Evolutionary conservation across 2,329 filamentous ascomycete species (phyloP).

Genomic region (Davidsoniella neocaledoniae): DNA sequence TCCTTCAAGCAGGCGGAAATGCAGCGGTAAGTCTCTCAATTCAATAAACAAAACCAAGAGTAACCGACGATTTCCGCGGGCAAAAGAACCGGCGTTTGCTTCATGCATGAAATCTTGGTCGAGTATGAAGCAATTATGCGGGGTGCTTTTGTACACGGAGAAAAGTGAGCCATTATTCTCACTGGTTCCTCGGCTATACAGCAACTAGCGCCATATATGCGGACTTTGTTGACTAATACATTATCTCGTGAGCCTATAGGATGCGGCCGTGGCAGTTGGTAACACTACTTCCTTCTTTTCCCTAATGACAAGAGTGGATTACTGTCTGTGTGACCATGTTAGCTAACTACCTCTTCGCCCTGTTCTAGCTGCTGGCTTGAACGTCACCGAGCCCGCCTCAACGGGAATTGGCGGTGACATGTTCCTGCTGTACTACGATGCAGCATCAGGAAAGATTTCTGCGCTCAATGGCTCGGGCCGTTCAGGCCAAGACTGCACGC

Average conservation of each 20-base stretch:
- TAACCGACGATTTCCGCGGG: too few species aligned
- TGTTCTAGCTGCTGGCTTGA: conserved; percentile 61
- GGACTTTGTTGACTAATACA: too few species aligned
- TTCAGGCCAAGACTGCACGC: conserved; percentile 48
- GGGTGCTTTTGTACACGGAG: too few species aligned
- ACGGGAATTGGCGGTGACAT: conserved; percentile 96
- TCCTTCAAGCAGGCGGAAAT: conserved; percentile 81
- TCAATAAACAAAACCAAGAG: too few species aligned
- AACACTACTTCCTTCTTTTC: conserved; percentile 19
- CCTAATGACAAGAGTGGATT: neutral
- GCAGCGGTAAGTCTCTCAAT: conserved; percentile 51
- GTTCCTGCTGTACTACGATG: conserved; percentile 88
- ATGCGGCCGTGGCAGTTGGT: conserved; percentile 90
- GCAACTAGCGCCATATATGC: too few species aligned
- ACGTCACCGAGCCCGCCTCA: conserved; percentile 81
- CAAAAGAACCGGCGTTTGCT: too few species aligned
- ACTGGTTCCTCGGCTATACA: conserved; percentile 2
- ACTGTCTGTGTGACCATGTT: neutral
- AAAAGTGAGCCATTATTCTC: too few species aligned
- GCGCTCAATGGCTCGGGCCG: conserved; percentile 91
- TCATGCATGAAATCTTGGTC: too few species aligned
- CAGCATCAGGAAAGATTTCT: conserved; percentile 61
- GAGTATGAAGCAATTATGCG: too few species aligned
- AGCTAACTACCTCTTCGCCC: neutral
- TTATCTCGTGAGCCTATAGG: conserved; percentile 30